Conservation (phyloP, 78 protist species). For the Dictyostelium brefeldianum region DNA sequence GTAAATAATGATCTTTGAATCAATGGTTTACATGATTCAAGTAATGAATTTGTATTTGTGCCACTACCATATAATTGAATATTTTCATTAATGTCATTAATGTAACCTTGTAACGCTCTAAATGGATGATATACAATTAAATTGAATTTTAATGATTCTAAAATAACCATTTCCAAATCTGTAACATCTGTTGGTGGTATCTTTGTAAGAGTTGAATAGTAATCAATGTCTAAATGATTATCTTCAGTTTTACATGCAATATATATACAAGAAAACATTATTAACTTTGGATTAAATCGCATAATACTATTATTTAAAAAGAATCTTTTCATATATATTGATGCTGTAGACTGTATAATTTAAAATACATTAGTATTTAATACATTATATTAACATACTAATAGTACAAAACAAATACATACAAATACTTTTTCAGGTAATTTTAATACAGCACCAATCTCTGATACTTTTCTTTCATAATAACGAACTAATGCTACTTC, state of each 20-base stretch:
- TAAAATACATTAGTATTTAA: too few species aligned
- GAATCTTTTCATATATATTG: slow-evolving; percentile 63
- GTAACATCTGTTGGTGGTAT: slow-evolving; percentile 17
- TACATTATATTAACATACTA: too few species aligned
- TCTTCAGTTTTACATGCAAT: slow-evolving; percentile 80
- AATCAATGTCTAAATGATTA: slow-evolving; percentile 61
- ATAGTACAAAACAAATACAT: background rate
- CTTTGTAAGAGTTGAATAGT: background rate
- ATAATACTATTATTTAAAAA: slow-evolving; percentile 51
- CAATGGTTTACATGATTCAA: slow-evolving; percentile 13
- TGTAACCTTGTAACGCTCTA: slow-evolving; percentile 43
- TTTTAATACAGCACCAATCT: slow-evolving; percentile 24
- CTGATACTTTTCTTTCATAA: slow-evolving; percentile 28
- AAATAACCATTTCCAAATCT: slow-evolving; percentile 22
- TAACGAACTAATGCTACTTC: slow-evolving; percentile 21
- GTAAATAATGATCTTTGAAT: slow-evolving; percentile 31
- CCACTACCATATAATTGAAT: background rate
- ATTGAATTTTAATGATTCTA: slow-evolving; percentile 57
- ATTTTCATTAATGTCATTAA: slow-evolving; percentile 39
- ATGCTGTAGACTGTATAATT: slow-evolving; percentile 37
- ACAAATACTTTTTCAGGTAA: slow-evolving; percentile 56
- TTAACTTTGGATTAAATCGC: slow-evolving; percentile 28
- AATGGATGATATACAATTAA: slow-evolving; percentile 61
- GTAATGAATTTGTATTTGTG: background rate
- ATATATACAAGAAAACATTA: slow-evolving; percentile 40